Evolutionary conservation across 2,329 filamentous ascomycete species (phyloP), one percentile per base, ranked within the genome.

Genomic region (Gnomoniopsis smithogilvyi): DNA sequence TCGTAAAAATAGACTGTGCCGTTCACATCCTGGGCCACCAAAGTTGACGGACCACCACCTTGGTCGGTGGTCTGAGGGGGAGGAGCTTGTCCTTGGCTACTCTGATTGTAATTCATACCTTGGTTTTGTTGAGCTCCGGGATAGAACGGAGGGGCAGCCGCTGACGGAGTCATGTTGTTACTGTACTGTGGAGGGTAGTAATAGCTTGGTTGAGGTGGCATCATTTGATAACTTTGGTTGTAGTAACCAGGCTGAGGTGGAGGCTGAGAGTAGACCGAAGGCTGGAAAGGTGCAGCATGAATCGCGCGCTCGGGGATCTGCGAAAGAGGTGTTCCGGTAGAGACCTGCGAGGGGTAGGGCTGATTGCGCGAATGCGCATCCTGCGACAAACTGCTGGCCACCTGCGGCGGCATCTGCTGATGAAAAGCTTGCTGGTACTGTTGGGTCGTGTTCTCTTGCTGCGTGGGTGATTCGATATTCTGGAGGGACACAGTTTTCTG

Each of bases 1-100:
- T 96, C 90, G 67, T 92, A 93, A 71, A 96, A 99, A 73, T 96
- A 98, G 1, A 96, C 92, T 83, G 96, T 98, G 62, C 95, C 95
- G 66, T 96, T 96, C 64, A 88, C 87, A 76, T 98, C 94, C 72
- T 97, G 93, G 0, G 92, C 91, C 51, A 89, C 83, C 46, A 86
- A 72, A 63, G 78, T 83, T 19, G 78, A 68, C 21, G 89, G 82
- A 59, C 84, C 83, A 19, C 79, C 80, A 3, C 76, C 73, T 64
- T 83, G 84, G 33, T 77, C 74, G 33, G 69, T 68, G 30, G 68
- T 64, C 51, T 76, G 73, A n/a, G 70, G 66, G 30, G 64, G 60
- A 47, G 68, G 46, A 54, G 69, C 61, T 63, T 80, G 70, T 66
- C 71, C 66, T 58, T 79, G 82, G 14, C 68, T 68, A 36, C 76